A percentile compares a stretch with the other conserved stretches of the same genome.
These are phyloP conservation scores for Botryotinia narcissicola DNA, from an alignment of 2,329 filamentous ascomycete genomes.

Conservation along the genomic window DNA sequence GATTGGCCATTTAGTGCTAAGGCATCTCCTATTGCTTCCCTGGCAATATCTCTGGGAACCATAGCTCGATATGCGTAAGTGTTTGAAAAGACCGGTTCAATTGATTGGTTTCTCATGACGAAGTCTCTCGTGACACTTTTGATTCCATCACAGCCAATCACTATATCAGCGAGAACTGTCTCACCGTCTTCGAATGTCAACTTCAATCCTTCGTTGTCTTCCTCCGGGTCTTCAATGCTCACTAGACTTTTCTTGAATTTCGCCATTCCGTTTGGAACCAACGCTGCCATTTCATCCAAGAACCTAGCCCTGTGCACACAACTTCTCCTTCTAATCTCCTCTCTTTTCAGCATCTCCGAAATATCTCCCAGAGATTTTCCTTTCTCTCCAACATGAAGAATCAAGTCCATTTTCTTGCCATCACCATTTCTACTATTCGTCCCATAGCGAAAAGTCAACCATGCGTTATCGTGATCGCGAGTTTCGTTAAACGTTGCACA, in stretches of 20 bases:
- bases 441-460: slow-evolving; percentile 13
- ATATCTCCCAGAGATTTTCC: background rate
- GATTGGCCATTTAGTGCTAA: slow-evolving; percentile 39
- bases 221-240: background rate
- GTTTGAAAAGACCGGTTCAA: slow-evolving; percentile 45
- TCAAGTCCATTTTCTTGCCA: background rate
- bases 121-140: slow-evolving; percentile 53
- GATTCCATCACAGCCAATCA: slow-evolving; percentile 64
- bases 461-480: slow-evolving; percentile 28
- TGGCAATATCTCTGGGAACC: slow-evolving; percentile 56
- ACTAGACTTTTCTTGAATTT: slow-evolving; percentile 10
- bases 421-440: background rate
- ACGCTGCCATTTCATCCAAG: slow-evolving; percentile 12
- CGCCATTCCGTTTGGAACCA: slow-evolving; percentile 9
- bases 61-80: slow-evolving; percentile 63
- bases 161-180: slow-evolving; percentile 42
- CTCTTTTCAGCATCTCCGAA: background rate
- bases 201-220: background rate
- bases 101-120: slow-evolving; percentile 46
- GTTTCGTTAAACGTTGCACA: slow-evolving; percentile 27
- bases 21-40: slow-evolving; percentile 48
- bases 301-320: slow-evolving; percentile 16
- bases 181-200: slow-evolving; percentile 15
- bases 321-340: slow-evolving; percentile 1
- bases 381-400: background rate